A percentile compares a stretch with the other conserved stretches of the same genome.
Evolutionary conservation across 2,329 filamentous ascomycete genomes (phyloP).

Genomic region (Botryotinia calthae): DNA sequence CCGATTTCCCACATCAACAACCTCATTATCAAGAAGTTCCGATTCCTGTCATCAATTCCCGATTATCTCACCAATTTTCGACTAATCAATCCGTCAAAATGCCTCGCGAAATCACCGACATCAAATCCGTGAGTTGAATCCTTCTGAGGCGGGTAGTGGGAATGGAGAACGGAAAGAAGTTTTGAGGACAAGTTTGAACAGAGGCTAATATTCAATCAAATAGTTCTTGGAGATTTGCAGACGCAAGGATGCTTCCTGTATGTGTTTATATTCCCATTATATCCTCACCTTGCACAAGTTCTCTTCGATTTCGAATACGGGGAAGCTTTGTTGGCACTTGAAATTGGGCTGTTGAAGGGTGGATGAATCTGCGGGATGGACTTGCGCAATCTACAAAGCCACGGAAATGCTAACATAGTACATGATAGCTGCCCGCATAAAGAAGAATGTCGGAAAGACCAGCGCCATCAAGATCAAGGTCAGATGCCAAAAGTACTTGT

Average conservation of each 20-base stretch:
- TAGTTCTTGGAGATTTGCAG: conserved; percentile 99
- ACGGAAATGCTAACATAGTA: conserved; percentile 25
- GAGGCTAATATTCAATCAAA: conserved; percentile 19
- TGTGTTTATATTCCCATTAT: conserved; percentile 45
- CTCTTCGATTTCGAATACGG: neutral
- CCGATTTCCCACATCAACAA: conserved; percentile 20
- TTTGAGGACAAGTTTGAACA: neutral
- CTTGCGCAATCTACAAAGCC: neutral
- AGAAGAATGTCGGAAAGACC: conserved; percentile 76
- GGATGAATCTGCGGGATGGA: neutral
- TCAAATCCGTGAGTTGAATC: conserved; percentile 68
- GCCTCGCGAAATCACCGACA: conserved; percentile 97
- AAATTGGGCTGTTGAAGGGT: neutral
- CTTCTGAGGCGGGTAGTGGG: neutral
- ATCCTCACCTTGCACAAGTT: neutral
- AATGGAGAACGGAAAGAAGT: neutral
- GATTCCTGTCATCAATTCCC: conserved; percentile 13
- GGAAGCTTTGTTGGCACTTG: conserved; percentile 7
- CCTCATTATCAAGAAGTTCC: conserved; percentile 22
- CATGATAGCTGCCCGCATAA: conserved; percentile 75
- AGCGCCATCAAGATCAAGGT: conserved; percentile 99
- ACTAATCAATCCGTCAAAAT: conserved; percentile 65
- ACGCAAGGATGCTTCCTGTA: conserved; percentile 99
- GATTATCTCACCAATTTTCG: conserved; percentile 27
- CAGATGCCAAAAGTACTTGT: conserved; percentile 92